Percentiles rank a stretch among this genome's conserved stretches.
phyloP scores from a whole-genome alignment of 1,139 yeast genomes.

The Candida sp. region DNA sequence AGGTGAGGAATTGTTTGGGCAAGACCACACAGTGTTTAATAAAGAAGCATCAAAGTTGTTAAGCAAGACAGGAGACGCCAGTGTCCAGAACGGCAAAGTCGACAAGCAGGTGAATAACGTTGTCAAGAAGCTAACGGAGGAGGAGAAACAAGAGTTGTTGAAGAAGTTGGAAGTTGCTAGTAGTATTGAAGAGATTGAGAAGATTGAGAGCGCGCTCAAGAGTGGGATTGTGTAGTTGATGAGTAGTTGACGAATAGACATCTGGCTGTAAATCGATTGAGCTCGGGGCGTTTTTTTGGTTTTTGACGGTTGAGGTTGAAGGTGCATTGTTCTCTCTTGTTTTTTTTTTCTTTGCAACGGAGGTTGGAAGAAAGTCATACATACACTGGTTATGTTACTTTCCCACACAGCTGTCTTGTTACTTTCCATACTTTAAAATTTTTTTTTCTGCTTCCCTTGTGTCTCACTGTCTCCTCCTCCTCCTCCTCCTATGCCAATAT shows the following conservation, averaged over 20 bases:
- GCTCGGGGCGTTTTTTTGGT: too few species aligned
- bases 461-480: neutral
- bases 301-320: too few species aligned
- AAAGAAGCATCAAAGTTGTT: conserved; percentile 14
- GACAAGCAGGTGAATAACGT: conserved; percentile 14
- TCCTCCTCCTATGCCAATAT: neutral
- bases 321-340: too few species aligned
- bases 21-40: conserved; percentile 11
- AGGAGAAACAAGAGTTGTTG: conserved; percentile 56
- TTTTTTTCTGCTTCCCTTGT: neutral
- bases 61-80: neutral
- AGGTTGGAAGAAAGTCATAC: too few species aligned
- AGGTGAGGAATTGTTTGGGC: conserved; percentile 53
- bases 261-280: too few species aligned
- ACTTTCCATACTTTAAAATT: too few species aligned
- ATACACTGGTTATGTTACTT: too few species aligned
- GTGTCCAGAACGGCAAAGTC: neutral
- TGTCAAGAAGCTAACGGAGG: conserved; percentile 49
- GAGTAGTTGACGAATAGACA: too few species aligned
- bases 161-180: conserved; percentile 62
- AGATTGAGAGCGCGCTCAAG: conserved; percentile 50
- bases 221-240: conserved; percentile 8
- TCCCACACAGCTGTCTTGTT: too few species aligned
- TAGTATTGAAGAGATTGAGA: conserved; percentile 74
- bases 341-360: too few species aligned